Evolutionary conservation across 176 grass and related monocot genomes (phyloP), one percentile per base, ranked within the genome.

Genomic region (Areca catechu): DNA sequence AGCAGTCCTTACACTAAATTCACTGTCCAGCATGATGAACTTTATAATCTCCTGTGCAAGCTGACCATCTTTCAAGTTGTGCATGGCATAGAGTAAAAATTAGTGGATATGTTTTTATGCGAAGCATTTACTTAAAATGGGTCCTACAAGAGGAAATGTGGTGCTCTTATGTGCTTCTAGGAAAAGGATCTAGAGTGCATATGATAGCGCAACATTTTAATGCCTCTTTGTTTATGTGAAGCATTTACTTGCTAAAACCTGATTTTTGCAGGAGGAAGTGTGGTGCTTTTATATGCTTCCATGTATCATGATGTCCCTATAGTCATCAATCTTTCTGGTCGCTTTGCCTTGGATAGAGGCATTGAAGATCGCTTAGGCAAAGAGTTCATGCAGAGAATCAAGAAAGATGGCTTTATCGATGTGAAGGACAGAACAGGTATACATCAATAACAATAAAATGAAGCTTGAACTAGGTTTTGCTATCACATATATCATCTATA

Each of bases 391-490:
- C 72, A 79, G 53, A 87, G 77, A 79, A 82, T 96, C 64, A 72
- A 83, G 37, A 77, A 79, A 77, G 71, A 90, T 56, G 80, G 86
- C n/a, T 85, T 84, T 27, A 90, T 96, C 61, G 86, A 96, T 76
- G 83, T 90, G 34, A 96, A 64, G 57, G 85, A 90, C 50, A 90
- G 17, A 72, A 90, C 77, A 74, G 86, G 91, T 90, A 54, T 29
- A 50, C 20, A 16, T 23, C 1, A 14, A 54, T 17, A 4, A 15
- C 17, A 24, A 51, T 27, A 24, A 53, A 17, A 18, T 4, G 4
- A 17, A 52, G 16, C 50, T 79, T 76, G 47, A 16, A 50, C 19
- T 25, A 6, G 62, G 19, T 22, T 7, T 65, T 65, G 17, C 22
- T 66, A 12, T 15, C 29, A 27, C 27, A 19, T n/a, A 5, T n/a